A percentile compares a stretch with the other conserved stretches of the same genome.
Conservation (phyloP, 1,284 basidiomycete genomes). For the Cyathus olla region DNA sequence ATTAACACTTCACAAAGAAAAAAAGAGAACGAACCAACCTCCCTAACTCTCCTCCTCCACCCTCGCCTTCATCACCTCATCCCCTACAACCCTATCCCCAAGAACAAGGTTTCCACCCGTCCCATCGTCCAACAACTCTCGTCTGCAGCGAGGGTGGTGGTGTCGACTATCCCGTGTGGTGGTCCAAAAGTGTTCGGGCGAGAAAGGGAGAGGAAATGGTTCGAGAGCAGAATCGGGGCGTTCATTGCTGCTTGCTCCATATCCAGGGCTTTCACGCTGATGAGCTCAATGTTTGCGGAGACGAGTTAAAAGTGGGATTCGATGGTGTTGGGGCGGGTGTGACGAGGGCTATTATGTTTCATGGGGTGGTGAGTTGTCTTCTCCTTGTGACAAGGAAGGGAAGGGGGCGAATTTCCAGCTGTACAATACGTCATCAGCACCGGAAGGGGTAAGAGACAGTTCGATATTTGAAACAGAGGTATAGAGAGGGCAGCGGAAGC, state of each 20-base stretch:
- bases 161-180: constrained; percentile 68
- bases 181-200: constrained; percentile 59
- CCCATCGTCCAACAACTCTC: constrained; percentile 58
- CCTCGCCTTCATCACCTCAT: constrained; percentile 62
- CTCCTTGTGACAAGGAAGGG: too few species aligned
- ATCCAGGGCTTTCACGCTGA: constrained; percentile 87
- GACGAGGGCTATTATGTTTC: constrained; percentile 77
- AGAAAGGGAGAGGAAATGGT: constrained; percentile 77
- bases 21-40: constrained; percentile 26
- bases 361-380: constrained; percentile 42
- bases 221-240: constrained; percentile 38
- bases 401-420: too few species aligned
- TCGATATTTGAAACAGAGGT: too few species aligned
- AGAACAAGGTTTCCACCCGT: too few species aligned
- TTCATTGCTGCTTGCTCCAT: too few species aligned
- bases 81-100: constrained; percentile 57
- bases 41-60: constrained; percentile 78
- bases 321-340: constrained; percentile 75
- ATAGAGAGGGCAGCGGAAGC: too few species aligned
- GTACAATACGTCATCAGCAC: too few species aligned
- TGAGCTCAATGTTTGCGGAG: constrained; percentile 91
- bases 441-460: too few species aligned
- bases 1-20: constrained; percentile 19
- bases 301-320: constrained; percentile 93
- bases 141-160: constrained; percentile 84